Evolutionary conservation across 2,329 filamentous ascomycete genomes (phyloP), one percentile per base, ranked within the genome.

Genomic region (Pseudogymnoascus pannorum): DNA sequence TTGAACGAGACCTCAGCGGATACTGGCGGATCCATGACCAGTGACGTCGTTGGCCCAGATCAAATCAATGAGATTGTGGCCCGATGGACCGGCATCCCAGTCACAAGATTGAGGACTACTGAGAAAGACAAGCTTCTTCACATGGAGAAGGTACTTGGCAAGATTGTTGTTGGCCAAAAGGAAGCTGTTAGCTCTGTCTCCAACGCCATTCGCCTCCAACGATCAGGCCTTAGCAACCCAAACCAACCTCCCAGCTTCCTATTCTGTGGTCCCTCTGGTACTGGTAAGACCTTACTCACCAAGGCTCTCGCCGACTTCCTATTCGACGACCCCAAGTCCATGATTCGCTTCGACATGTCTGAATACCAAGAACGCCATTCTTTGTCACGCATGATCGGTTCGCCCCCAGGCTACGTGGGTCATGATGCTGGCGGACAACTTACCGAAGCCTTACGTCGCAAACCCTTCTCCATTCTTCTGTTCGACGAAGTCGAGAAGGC

Each of bases 301-400:
- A 99, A 99, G 77, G 94, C 93, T 14, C 82, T 99, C 63, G 94
- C 94, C 57, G 94, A 99, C 75, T 99, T 99, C 79, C 81, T 99
- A 26, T 99, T 99, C 78, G 94, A 99, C 72, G 94, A 99, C 68
- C 78, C 93, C 24, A 97, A 97, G 79, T 81, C 93, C 33, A 97
- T 99, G 94, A 96, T 99, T 69, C 89, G 94, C 38, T 96, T 99
- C 78, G 94, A 99, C 74, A 99, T 99, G 94, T 97, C 93, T 4
- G 94, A 99, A 76, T 99, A 99, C 75, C 95, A 99, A 75, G 94
- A 99, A 76, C 88, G 93, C 4, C 94, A 99, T 74, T 89, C 93
- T 0, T 84, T 99, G 12, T 96, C 91, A 73, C 87, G 94, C 64
- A 97, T 99, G 91, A 99, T 99, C 68, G 94, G 94, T 73, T 92